phyloP scores from a whole-genome alignment of 2,329 filamentous ascomycete genomes.

The Malbranchea zuffiana region DNA sequence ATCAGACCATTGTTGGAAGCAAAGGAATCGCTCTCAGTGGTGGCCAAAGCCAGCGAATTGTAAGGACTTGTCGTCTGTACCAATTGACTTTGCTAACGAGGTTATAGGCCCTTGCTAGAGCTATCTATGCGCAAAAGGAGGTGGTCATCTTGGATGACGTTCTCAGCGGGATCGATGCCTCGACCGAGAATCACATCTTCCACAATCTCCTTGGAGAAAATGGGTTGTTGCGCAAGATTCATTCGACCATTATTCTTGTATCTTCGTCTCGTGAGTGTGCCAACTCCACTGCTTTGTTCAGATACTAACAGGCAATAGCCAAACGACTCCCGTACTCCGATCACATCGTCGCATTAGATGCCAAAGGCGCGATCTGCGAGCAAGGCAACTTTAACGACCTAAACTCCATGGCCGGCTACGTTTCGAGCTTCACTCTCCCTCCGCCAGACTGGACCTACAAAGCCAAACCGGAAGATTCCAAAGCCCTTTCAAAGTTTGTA shows the following conservation, averaged over 20 bases:
- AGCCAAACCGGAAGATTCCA: constrained; percentile 5
- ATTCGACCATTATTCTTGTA: constrained; percentile 31
- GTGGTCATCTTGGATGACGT: constrained; percentile 43
- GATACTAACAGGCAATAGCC: constrained; percentile 17
- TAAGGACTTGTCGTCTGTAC: constrained; percentile 16
- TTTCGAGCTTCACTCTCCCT: constrained; percentile 30
- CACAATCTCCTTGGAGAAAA: constrained; percentile 36
- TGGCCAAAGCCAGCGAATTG: constrained; percentile 43
- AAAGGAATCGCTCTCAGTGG: constrained; percentile 43
- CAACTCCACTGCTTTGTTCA: not conserved
- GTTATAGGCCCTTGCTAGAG: constrained; percentile 40
- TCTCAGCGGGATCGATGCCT: constrained; percentile 41
- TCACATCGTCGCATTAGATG: constrained; percentile 32
- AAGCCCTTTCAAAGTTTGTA: not conserved
- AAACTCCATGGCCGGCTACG: constrained; percentile 29
- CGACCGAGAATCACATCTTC: constrained; percentile 41
- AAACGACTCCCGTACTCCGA: constrained; percentile 35
- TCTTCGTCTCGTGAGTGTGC: constrained; percentile 25
- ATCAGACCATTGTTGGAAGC: constrained; percentile 40
- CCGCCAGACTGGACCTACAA: constrained; percentile 23
- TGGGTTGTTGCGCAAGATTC: constrained; percentile 36
- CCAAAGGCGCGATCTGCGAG: constrained; percentile 30
- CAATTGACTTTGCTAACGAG: not conserved
- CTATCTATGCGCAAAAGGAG: constrained; percentile 40
- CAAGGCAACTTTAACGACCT: constrained; percentile 33